Conservation (phyloP, 768 basidiomycete genomes). For the Dentipellis sp. region DNA sequence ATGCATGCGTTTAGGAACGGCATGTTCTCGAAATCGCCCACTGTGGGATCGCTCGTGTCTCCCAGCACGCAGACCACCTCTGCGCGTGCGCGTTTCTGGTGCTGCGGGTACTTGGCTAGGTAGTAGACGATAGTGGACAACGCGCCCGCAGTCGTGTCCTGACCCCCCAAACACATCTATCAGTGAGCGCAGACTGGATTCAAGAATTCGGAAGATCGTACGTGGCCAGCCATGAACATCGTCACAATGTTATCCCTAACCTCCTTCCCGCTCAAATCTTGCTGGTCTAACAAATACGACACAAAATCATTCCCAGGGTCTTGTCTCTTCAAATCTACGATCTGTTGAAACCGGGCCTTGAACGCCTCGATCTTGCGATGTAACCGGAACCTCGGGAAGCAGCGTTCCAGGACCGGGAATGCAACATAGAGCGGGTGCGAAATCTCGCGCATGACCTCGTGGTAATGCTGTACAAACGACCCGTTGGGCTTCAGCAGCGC, state of each 20-base stretch:
- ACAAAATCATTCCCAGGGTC: conserved; percentile 7
- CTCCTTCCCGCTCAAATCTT: background rate
- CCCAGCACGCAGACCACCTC: background rate
- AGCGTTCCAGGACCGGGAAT: conserved; percentile 7
- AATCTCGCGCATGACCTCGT: conserved; percentile 6
- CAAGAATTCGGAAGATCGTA: background rate
- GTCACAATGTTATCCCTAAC: background rate
- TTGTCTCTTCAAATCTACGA: conserved; percentile 5
- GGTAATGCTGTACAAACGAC: conserved; percentile 5
- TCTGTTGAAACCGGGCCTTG: background rate
- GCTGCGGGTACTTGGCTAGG: background rate
- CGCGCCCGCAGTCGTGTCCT: background rate
- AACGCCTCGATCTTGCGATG: background rate
- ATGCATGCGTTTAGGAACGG: background rate
- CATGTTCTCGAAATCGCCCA: background rate
- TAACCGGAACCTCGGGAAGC: conserved; percentile 1
- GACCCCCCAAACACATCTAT: no score
- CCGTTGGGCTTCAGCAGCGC: conserved; percentile 6
- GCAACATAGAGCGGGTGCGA: conserved; percentile 5
- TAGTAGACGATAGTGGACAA: background rate
- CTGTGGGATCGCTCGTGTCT: background rate
- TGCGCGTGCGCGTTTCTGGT: background rate
- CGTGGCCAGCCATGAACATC: background rate
- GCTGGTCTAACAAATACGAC: conserved; percentile 6
- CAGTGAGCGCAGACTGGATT: no score